Percentiles rank a stretch among this genome's conserved stretches.
Evolutionary conservation across 148 eudicot species (phyloP).

Genomic region (Polygonum maritimum): DNA sequence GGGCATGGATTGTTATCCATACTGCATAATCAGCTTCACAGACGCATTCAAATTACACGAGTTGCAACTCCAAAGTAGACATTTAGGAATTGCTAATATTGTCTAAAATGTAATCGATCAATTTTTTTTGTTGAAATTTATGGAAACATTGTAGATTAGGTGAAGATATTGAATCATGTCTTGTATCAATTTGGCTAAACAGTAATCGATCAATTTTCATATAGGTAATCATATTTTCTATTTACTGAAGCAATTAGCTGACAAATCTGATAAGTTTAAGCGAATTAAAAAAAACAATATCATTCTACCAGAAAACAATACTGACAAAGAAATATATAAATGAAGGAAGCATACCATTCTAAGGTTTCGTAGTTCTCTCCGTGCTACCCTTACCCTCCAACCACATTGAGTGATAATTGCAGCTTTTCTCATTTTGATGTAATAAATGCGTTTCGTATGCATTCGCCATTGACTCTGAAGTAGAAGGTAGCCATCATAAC

Average conservation of each 20-base stretch:
- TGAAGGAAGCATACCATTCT: slow-evolving; percentile 42
- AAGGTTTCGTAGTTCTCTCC: slow-evolving; percentile 61
- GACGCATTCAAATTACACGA: neutral
- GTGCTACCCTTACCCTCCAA: slow-evolving; percentile 54
- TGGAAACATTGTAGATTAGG: neutral
- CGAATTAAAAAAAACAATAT: neutral
- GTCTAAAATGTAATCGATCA: neutral
- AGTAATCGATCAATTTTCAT: neutral
- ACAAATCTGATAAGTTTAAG: neutral
- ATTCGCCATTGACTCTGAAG: slow-evolving; percentile 53
- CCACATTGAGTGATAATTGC: slow-evolving; percentile 61
- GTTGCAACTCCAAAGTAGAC: neutral
- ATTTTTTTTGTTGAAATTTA: neutral
- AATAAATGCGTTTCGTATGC: slow-evolving; percentile 26
- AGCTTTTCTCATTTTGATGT: slow-evolving; percentile 45
- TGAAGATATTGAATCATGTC: neutral
- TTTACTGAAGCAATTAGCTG: neutral
- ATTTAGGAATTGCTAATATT: neutral
- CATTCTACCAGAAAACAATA: neutral
- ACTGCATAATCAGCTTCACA: neutral
- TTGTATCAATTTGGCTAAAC: neutral
- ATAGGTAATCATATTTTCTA: neutral
- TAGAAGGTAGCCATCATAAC: slow-evolving; percentile 8
- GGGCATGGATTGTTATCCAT: neutral
- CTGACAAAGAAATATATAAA: neutral